Conservation (phyloP, 1,139 yeast species). For the Sugiyamaella paludigena region DNA sequence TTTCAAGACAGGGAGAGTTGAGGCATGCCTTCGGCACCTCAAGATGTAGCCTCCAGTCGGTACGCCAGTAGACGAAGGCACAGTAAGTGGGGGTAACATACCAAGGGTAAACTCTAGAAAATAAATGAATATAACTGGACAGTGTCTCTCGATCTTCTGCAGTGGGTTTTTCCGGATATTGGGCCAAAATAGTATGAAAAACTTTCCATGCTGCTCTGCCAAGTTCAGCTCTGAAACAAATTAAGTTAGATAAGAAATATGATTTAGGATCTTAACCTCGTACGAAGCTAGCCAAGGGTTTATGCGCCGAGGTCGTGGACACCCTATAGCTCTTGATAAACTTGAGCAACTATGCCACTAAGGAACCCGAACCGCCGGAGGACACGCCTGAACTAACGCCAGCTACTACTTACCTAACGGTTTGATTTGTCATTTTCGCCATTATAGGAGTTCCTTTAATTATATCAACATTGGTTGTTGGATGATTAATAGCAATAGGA, state of each 20-base stretch:
- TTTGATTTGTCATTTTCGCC: slow-evolving; percentile 79
- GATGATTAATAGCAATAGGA: slow-evolving; percentile 12
- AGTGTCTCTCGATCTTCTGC: slow-evolving; percentile 61
- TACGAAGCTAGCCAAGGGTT: neutral
- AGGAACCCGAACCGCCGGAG: too few relatives aligned
- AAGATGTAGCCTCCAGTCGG: too few relatives aligned
- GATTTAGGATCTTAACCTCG: neutral
- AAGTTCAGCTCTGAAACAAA: slow-evolving; percentile 51
- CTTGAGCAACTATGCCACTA: too few relatives aligned
- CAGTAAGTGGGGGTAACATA: slow-evolving; percentile 19
- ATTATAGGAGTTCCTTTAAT: slow-evolving; percentile 55
- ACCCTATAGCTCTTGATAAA: too few relatives aligned
- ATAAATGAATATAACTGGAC: slow-evolving; percentile 44
- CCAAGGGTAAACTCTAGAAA: slow-evolving; percentile 42
- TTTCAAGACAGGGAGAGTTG: too few relatives aligned
- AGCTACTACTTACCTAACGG: slow-evolving; percentile 42
- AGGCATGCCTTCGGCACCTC: too few relatives aligned
- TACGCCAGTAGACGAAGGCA: too few relatives aligned
- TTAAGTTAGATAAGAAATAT: too few relatives aligned
- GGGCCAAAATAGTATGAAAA: slow-evolving; percentile 85
- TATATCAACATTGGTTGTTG: slow-evolving; percentile 1
- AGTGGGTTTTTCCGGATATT: slow-evolving; percentile 84
- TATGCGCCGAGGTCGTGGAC: too few relatives aligned
- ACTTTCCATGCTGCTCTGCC: slow-evolving; percentile 92
- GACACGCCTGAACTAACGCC: too few relatives aligned